phyloP scores from a whole-genome alignment of 495 filamentous ascomycete species.

The Xylaria nigripes region DNA sequence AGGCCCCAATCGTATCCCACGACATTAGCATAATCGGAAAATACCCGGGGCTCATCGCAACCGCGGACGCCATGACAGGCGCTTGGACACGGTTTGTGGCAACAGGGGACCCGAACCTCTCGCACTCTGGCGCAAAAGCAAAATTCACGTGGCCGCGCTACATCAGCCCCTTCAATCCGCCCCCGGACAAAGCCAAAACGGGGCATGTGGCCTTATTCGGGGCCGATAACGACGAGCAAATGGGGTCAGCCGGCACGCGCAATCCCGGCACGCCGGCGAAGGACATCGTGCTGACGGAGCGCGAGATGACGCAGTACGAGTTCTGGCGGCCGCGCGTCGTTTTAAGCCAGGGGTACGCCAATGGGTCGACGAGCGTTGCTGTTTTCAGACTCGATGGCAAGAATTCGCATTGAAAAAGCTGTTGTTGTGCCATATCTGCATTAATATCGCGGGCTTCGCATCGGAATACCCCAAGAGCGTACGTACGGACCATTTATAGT shows the following conservation, averaged over 20 bases:
- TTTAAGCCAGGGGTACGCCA: slow-evolving; percentile 37
- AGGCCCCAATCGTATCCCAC: slow-evolving; percentile 49
- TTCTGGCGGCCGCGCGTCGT: slow-evolving; percentile 49
- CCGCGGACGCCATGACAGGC: slow-evolving; percentile 47
- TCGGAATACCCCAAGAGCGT: too few relatives aligned
- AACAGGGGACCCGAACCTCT: slow-evolving; percentile 44
- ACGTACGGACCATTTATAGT: too few relatives aligned
- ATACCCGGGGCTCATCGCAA: slow-evolving; percentile 37
- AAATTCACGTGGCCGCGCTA: slow-evolving; percentile 23
- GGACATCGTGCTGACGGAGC: slow-evolving; percentile 32
- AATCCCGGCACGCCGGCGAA: slow-evolving; percentile 36
- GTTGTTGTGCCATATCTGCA: too few relatives aligned
- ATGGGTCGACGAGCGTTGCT: slow-evolving; percentile 13
- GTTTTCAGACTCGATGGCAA: background rate
- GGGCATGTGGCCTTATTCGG: slow-evolving; percentile 48
- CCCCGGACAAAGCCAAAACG: slow-evolving; percentile 20
- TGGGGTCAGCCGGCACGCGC: slow-evolving; percentile 29
- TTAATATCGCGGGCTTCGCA: too few relatives aligned
- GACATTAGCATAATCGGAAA: slow-evolving; percentile 34
- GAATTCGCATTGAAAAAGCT: background rate
- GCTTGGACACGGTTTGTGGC: slow-evolving; percentile 50
- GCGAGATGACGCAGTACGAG: slow-evolving; percentile 41
- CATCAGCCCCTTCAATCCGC: slow-evolving; percentile 15
- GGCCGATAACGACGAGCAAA: slow-evolving; percentile 52
- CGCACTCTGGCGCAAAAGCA: slow-evolving; percentile 15